Conservation (phyloP, 108 stramenopile species). For the Cyclotella sp. region DNA sequence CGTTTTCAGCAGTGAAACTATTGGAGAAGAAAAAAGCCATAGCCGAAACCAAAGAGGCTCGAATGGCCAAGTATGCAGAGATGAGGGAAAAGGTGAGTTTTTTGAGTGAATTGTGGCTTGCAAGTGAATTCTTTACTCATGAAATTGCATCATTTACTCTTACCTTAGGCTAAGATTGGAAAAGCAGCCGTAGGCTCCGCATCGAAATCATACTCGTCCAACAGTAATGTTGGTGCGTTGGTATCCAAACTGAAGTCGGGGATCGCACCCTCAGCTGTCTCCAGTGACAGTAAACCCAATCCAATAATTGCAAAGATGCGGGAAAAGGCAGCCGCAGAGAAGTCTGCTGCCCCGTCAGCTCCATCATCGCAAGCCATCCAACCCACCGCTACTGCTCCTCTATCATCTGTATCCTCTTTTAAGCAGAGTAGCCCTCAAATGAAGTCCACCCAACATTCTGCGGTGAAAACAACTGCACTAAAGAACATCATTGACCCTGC, state of each 20-base stretch:
- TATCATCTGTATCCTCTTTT: constrained; percentile 14
- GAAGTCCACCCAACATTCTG: constrained; percentile 5
- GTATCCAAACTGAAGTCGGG: constrained; percentile 23
- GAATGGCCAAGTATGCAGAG: constrained; percentile 59
- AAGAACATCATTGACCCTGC: constrained; percentile 30
- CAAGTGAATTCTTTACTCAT: constrained; percentile 18
- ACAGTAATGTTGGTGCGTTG: constrained; percentile 11
- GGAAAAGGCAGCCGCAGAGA: constrained; percentile 64
- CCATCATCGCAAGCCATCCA: constrained; percentile 9
- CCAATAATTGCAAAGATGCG: constrained; percentile 67
- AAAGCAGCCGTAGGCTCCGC: background rate
- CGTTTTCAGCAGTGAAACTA: constrained; percentile 24
- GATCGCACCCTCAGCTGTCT: constrained; percentile 41
- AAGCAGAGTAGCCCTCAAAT: constrained; percentile 22
- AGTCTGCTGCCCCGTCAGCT: constrained; percentile 31
- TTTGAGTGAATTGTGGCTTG: constrained; percentile 14
- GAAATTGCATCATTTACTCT: constrained; percentile 35
- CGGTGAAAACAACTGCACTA: constrained; percentile 26
- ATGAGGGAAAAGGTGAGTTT: constrained; percentile 45
- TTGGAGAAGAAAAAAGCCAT: constrained; percentile 48
- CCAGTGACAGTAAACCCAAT: constrained; percentile 32
- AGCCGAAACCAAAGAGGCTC: constrained; percentile 54
- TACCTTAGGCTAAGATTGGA: constrained; percentile 22
- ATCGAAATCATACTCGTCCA: constrained; percentile 14
- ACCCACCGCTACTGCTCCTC: constrained; percentile 15